Evolutionary conservation across 148 eudicot species (phyloP), one percentile per base, ranked within the genome.

Genomic region (Heliamphora exappendiculata): DNA sequence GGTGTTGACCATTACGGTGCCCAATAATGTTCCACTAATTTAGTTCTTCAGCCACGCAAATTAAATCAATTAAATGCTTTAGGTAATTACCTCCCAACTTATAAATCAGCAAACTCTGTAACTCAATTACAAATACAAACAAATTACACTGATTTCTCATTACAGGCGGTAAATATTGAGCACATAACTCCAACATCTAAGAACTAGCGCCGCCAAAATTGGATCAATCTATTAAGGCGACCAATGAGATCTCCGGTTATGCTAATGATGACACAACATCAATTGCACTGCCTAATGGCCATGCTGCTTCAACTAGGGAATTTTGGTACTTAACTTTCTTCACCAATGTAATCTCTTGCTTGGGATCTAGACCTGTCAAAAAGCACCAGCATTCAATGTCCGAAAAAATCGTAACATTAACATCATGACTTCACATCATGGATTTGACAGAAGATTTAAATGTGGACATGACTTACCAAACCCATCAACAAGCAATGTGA

Each of bases 401-500:
- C n/a, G 42, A 19, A n/a, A n/a, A 41, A 8, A 26, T 22, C 26
- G 16, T 12, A 60, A 45, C 42, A 4, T 72, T 42, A 13, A 67
- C 8, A 33, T n/a, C 3, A 24, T 42, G 31, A 51, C 3, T 33
- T 31, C 9, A 39, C 47, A 73, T 33, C 13, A 37, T 22, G 11
- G 63, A 39, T 24, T 39, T 73, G n/a, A 12, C 13, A 63, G 62
- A 11, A 29, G 31, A 81, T 13, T 7, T 28, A 39, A 49, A 59
- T 19, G 3, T 4, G 20, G 62, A 37, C 24, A 62, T 12, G 68
- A 82, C 99, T 88, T 80, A 95, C 99, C 99, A 75, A 95, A 93
- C 80, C 99, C 99, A 75, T 89, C 82, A 19, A 93, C 91, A 41
- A 95, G 99, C 85, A 95, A 76, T 9, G 97, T 88, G 85, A 72